A percentile compares a stretch with the other conserved stretches of the same genome.
phyloP scores from a whole-genome alignment of 345 rosid species.

The Hirschfeldia incana region DNA sequence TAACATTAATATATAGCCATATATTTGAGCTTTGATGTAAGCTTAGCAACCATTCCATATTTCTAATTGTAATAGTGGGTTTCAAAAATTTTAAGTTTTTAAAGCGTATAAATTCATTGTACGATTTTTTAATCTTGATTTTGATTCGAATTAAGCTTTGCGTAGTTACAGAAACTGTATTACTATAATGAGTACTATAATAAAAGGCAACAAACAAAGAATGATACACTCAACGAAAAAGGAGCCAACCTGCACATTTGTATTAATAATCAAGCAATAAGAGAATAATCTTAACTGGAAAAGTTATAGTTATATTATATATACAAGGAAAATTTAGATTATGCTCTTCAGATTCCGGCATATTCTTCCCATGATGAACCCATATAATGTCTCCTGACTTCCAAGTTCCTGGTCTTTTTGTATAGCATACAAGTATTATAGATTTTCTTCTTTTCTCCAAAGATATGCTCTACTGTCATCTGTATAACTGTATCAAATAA shows the following conservation, averaged over 20 bases:
- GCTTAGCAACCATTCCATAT: neutral
- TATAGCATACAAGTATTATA: neutral
- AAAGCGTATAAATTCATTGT: neutral
- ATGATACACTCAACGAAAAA: neutral
- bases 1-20: neutral
- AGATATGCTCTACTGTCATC: neutral
- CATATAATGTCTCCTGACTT: conserved; percentile 12
- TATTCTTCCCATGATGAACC: conserved; percentile 26
- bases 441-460: neutral
- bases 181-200: too few relatives aligned
- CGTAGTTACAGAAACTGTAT: neutral
- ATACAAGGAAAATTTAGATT: neutral
- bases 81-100: neutral
- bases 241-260: conserved; percentile 25
- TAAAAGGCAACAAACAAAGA: too few relatives aligned
- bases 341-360: conserved; percentile 34
- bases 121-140: neutral
- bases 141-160: neutral
- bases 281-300: neutral
- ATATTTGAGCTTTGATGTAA: neutral
- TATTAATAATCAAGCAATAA: conserved; percentile 14
- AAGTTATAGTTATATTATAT: neutral
- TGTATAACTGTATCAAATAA: neutral
- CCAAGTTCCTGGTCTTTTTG: conserved; percentile 10
- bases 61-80: neutral